Percentiles rank a stretch among this genome's conserved stretches.
Evolutionary conservation across 192 early-diverging fungal species (phyloP).

Genomic region (Helicostylum pulchrum): DNA sequence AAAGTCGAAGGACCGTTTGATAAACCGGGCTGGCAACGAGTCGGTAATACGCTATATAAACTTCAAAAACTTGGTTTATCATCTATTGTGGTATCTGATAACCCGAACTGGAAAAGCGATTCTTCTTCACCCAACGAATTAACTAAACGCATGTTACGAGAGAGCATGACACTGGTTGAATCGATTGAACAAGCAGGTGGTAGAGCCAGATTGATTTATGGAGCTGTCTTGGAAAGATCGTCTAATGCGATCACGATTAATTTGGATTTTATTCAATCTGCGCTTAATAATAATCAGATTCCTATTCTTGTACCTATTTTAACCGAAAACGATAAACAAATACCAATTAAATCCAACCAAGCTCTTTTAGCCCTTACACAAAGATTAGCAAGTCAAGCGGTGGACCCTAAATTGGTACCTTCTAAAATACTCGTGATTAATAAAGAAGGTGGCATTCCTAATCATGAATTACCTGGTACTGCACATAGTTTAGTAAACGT

Average conservation of each 20-base stretch:
- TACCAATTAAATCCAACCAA: slow-evolving; percentile 44
- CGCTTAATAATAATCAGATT: slow-evolving; percentile 61
- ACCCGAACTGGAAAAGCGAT: slow-evolving; percentile 38
- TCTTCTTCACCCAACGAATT: slow-evolving; percentile 27
- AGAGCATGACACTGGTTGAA: slow-evolving; percentile 57
- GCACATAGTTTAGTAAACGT: slow-evolving; percentile 79
- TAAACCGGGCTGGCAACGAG: slow-evolving; percentile 30
- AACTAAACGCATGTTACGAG: slow-evolving; percentile 44
- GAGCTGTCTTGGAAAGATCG: slow-evolving; percentile 51
- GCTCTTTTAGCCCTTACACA: slow-evolving; percentile 54
- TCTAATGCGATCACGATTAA: not conserved
- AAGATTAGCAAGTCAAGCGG: slow-evolving; percentile 28
- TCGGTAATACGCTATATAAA: slow-evolving; percentile 59
- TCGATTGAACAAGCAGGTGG: slow-evolving; percentile 74
- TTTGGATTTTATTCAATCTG: slow-evolving; percentile 51
- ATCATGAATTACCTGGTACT: slow-evolving; percentile 43
- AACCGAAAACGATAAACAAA: slow-evolving; percentile 36
- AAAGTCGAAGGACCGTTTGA: slow-evolving; percentile 53
- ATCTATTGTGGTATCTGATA: slow-evolving; percentile 65
- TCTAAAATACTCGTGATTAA: slow-evolving; percentile 68
- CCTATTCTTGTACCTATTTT: slow-evolving; percentile 54
- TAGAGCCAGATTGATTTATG: slow-evolving; percentile 63
- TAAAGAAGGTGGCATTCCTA: slow-evolving; percentile 63
- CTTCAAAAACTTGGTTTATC: slow-evolving; percentile 62
- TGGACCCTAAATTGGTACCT: slow-evolving; percentile 36